Evolutionary conservation across 2,329 filamentous ascomycete species (phyloP), one percentile per base, ranked within the genome.

Genomic region (Penicillium sp.): DNA sequence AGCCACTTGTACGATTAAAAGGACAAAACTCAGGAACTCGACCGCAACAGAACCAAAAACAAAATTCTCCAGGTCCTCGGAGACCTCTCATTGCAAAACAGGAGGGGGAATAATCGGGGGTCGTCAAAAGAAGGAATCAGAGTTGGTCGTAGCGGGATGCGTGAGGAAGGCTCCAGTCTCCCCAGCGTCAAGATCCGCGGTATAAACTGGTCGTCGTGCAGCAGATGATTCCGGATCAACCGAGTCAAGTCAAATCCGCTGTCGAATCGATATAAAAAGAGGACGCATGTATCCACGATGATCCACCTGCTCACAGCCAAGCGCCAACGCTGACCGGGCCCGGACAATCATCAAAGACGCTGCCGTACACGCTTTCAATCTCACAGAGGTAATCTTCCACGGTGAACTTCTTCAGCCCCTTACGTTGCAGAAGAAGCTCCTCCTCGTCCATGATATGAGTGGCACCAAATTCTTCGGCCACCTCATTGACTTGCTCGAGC

Each of bases 401-500:
- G 39, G 78, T 79, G 67, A 89, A 87, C 60, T 84, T 86, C 60
- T 76, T 78, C 5, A 96, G 77, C 2, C 88, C 88, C 52, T 81
- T 82, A 25, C 78, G 76, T 50, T 78, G 69, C 64, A 97, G 80
- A 50, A 84, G 80, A 56, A 80, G 75, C 61, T 88, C 79, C 67
- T 94, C 89, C 47, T 88, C 86, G 39, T 90, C 85, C 35, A 84
- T 72, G n/a, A 79, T 65, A 53, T 77, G 65, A 13, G 79, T 77
- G 28, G 82, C 76, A 37, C 83, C 82, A 58, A 89, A 91, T 69
- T 96, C 90, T 71, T 97, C 93, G 0, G 86, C 91, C 12, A 96
- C 80, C 70, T 97, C 93, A 45, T 90, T 89, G 25, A 97, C 88
- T 70, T 97, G 86, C 48, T 88, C 89, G 45, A 97, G 76, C 70